phyloP scores from a whole-genome alignment of 2,329 filamentous ascomycete genomes.

The Penicillium thymicola region DNA sequence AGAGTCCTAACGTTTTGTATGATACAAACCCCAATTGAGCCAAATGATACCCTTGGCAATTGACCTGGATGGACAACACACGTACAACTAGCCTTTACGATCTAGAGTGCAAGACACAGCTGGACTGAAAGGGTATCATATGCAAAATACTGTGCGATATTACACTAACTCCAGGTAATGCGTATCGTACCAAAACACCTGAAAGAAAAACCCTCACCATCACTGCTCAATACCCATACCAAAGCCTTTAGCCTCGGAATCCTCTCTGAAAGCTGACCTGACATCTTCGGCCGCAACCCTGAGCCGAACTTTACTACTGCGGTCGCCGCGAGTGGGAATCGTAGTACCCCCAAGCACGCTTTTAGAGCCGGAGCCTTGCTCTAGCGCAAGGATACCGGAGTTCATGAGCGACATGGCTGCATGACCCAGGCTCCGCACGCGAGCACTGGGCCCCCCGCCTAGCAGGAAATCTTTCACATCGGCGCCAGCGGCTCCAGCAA shows the following conservation, averaged over 20 bases:
- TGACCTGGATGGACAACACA: not conserved
- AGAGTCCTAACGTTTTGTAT: slow-evolving; percentile 8
- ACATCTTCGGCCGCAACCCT: slow-evolving; percentile 90
- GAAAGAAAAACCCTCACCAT: not conserved
- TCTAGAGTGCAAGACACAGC: not conserved
- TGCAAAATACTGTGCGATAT: slow-evolving; percentile 7
- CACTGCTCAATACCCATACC: slow-evolving; percentile 54
- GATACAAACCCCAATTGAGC: not conserved
- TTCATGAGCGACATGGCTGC: slow-evolving; percentile 82
- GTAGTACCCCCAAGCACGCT: slow-evolving; percentile 40
- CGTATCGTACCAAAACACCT: not conserved
- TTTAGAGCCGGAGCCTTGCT: slow-evolving; percentile 44
- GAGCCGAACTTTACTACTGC: slow-evolving; percentile 81
- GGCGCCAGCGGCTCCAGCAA: slow-evolving; percentile 52
- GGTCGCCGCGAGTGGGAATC: slow-evolving; percentile 65
- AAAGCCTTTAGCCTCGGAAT: slow-evolving; percentile 78
- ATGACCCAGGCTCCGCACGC: slow-evolving; percentile 61
- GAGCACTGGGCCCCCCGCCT: slow-evolving; percentile 38
- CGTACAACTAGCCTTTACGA: not conserved
- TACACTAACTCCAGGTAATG: slow-evolving; percentile 12
- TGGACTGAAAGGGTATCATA: slow-evolving; percentile 18
- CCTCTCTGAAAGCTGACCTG: slow-evolving; percentile 79
- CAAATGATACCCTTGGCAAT: not conserved
- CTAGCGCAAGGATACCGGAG: slow-evolving; percentile 81
- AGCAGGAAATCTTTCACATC: slow-evolving; percentile 62